phyloP scores from a whole-genome alignment of 2,329 filamentous ascomycete species.

The Tolypocladium tropicale region DNA sequence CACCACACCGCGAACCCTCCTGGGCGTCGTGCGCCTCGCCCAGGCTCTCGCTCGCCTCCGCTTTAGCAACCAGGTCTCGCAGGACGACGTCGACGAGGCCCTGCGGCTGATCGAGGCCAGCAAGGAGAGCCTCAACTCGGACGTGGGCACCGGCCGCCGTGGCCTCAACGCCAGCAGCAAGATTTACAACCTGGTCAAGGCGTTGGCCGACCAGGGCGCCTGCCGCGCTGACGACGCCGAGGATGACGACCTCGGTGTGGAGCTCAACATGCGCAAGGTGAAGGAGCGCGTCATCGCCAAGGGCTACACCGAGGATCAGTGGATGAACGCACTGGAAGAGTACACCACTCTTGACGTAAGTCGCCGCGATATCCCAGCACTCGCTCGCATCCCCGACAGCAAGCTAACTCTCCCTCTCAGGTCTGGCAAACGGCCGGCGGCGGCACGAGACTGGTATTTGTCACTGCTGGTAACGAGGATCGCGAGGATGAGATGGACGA shows the following conservation, averaged over 20 bases:
- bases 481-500: conserved; percentile 37
- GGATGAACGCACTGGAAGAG: conserved; percentile 76
- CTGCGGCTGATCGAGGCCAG: conserved; percentile 84
- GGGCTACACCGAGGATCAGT: conserved; percentile 93
- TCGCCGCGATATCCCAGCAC: conserved; percentile 16
- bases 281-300: conserved; percentile 88
- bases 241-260: conserved; percentile 42
- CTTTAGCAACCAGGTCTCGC: conserved; percentile 74
- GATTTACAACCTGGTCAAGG: conserved; percentile 91
- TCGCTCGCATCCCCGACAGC: background rate
- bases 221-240: conserved; percentile 64
- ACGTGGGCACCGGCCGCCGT: conserved; percentile 47
- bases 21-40: conserved; percentile 84
- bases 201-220: conserved; percentile 75
- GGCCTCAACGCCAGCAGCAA: conserved; percentile 75
- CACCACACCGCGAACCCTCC: conserved; percentile 84
- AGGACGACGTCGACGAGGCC: conserved; percentile 93
- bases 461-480: conserved; percentile 46
- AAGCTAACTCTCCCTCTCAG: conserved; percentile 36
- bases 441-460: conserved; percentile 60
- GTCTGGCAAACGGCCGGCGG: conserved; percentile 70
- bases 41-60: conserved; percentile 88
- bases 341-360: conserved; percentile 85
- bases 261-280: conserved; percentile 80
- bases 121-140: conserved; percentile 79